Evolutionary conservation across 768 basidiomycete genomes (phyloP), one percentile per base, ranked within the genome.

Genomic region (Psilocybe sp.): DNA sequence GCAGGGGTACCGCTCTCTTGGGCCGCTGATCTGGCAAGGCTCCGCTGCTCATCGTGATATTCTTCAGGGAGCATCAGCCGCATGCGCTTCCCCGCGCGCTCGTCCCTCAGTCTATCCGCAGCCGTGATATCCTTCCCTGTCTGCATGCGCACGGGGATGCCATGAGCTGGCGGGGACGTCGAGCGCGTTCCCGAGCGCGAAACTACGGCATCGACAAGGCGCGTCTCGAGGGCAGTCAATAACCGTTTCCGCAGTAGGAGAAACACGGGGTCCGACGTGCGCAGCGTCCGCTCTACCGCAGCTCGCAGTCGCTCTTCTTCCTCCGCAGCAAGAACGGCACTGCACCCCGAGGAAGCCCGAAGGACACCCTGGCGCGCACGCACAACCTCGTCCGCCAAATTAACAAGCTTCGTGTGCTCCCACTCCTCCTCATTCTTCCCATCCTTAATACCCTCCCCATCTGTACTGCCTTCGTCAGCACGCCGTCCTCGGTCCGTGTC

Each of bases 381-480:
- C 28, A 89, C 62, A 40, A 89, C 81, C 60, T 90, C 88, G 59
- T 89, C 88, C 1, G 83, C 85, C 19, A 90, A 77, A 61, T 89
- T 82, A 40, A 82, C 61, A 34, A 89, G 62, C 58, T 84, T 86
- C 14, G 82, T 83, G 15, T 51, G 54, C 23, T 35, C 42, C 5
- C 40, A 36, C 40, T 18, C 44, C 5, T 47, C 40, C 32, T 28
- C 14, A 35, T 50, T 46, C 8, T 67, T 64, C 1, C 66, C 59
- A 59, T 56, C 51, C 23, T 7, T 28, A 7, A 28, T 28, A 28
- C 34, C 42, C 3, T 38, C 36, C 40, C 19, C 44, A 5, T 47
- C 40, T 37, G 35, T 15, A 28, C 47, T 46, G 7, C 67, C 64
- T 1, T 66, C 59, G 59, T 57, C 51, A 10, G 35, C 14, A 19